A percentile compares a stretch with the other conserved stretches of the same genome.
Conservation (phyloP, 108 stramenopile species). For the Skeletonema menzelii region DNA sequence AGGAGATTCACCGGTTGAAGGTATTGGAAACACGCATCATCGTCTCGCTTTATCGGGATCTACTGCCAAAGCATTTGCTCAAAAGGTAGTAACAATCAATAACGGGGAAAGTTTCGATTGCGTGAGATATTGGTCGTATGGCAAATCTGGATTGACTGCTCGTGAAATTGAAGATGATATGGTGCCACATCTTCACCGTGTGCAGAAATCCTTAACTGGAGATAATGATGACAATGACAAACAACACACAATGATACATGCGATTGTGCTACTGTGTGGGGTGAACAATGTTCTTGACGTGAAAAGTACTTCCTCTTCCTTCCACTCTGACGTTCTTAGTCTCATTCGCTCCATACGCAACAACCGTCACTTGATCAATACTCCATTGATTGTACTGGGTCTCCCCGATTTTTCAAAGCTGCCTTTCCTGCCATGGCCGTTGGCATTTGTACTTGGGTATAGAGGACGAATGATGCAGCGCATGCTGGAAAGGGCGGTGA, state of each 20-base stretch:
- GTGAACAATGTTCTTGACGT: constrained; percentile 24
- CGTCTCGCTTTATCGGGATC: constrained; percentile 19
- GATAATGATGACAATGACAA: not conserved
- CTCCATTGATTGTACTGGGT: constrained; percentile 24
- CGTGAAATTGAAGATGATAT: constrained; percentile 26
- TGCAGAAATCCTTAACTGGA: not conserved
- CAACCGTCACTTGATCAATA: not conserved
- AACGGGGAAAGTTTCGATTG: constrained; percentile 4
- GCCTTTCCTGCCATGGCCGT: constrained; percentile 26
- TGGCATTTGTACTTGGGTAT: constrained; percentile 11
- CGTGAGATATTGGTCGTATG: constrained; percentile 35
- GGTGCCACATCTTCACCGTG: constrained; percentile 19
- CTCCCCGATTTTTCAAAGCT: constrained; percentile 28
- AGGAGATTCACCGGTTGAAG: constrained; percentile 37
- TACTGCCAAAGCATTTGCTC: constrained; percentile 29
- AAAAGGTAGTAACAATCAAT: not conserved
- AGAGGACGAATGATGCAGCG: constrained; percentile 17
- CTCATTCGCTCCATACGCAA: constrained; percentile 11
- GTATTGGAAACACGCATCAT: constrained; percentile 26
- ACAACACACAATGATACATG: not conserved
- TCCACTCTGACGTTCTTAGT: constrained; percentile 5
- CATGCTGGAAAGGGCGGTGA: constrained; percentile 6
- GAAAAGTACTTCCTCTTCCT: constrained; percentile 14
- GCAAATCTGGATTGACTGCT: constrained; percentile 31
- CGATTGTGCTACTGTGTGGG: constrained; percentile 21